These are phyloP conservation scores for Rosa chinensis DNA, from an alignment of 306 rosid species.

Conservation along the genomic window DNA sequence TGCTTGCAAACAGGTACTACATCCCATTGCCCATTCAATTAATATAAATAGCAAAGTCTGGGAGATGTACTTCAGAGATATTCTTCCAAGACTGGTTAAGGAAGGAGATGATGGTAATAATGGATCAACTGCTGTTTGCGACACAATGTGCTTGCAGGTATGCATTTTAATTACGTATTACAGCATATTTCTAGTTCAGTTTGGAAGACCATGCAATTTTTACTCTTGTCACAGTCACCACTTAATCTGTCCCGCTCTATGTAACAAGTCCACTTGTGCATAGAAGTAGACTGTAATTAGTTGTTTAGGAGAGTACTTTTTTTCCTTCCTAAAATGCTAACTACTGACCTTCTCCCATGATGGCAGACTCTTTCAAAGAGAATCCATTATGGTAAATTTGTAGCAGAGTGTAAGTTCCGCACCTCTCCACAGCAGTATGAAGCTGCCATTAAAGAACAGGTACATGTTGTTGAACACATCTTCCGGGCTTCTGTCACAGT, in stretches of 20 bases:
- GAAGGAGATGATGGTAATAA: slow-evolving; percentile 89
- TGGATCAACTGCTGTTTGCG: slow-evolving; percentile 89
- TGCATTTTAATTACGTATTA: slow-evolving; percentile 10
- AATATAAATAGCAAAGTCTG: slow-evolving; percentile 80
- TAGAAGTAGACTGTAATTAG: not conserved
- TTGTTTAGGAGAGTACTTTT: not conserved
- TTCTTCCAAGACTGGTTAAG: slow-evolving; percentile 68
- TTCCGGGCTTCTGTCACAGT: not conserved
- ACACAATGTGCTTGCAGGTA: slow-evolving; percentile 94
- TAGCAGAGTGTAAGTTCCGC: slow-evolving; percentile 87
- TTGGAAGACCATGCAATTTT: slow-evolving; percentile 9
- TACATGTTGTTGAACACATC: slow-evolving; percentile 16
- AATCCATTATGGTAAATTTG: slow-evolving; percentile 90
- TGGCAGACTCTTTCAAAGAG: slow-evolving; percentile 82
- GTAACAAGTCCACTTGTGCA: slow-evolving; percentile 1
- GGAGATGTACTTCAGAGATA: slow-evolving; percentile 78
- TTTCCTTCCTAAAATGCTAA: not conserved
- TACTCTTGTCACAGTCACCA: not conserved
- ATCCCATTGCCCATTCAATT: slow-evolving; percentile 65
- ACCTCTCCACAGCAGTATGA: slow-evolving; percentile 60
- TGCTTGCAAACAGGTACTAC: slow-evolving; percentile 67
- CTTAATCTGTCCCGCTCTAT: not conserved
- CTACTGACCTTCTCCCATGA: slow-evolving; percentile 13
- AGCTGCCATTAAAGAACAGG: slow-evolving; percentile 82
- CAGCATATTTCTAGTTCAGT: not conserved